Evolutionary conservation across 1,284 basidiomycete species (phyloP).

Genomic region (Pseudozyma tsukubaensis): DNA sequence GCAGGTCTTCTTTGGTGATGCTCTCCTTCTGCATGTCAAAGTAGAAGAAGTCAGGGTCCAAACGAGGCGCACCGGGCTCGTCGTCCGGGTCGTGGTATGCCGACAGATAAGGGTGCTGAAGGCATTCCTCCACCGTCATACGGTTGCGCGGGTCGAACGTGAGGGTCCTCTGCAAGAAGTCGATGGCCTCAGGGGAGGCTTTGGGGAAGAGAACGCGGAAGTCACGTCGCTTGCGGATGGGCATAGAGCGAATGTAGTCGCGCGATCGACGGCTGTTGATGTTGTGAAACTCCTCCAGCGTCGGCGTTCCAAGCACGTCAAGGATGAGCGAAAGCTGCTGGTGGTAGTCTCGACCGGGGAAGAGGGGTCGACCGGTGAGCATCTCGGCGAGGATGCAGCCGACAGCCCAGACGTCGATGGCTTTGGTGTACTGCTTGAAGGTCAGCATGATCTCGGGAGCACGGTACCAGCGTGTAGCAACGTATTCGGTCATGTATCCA

Average conservation of each 20-base stretch:
- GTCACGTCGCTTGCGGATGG: constrained; percentile 86
- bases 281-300: constrained; percentile 75
- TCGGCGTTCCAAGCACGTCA: constrained; percentile 74
- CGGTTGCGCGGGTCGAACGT: constrained; percentile 72
- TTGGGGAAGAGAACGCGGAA: constrained; percentile 81
- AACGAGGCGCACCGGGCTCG: constrained; percentile 56
- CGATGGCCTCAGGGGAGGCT: constrained; percentile 75
- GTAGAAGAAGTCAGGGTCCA: constrained; percentile 57
- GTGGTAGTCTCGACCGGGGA: constrained; percentile 77
- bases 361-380: constrained; percentile 87
- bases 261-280: constrained; percentile 83
- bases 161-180: constrained; percentile 90
- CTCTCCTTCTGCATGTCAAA: constrained; percentile 59
- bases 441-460: constrained; percentile 69
- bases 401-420: constrained; percentile 80
- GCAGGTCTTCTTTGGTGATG: constrained; percentile 56
- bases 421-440: constrained; percentile 69
- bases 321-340: constrained; percentile 74
- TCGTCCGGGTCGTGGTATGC: constrained; percentile 66
- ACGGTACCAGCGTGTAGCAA: constrained; percentile 68
- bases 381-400: constrained; percentile 94
- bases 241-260: constrained; percentile 91
- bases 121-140: constrained; percentile 65
- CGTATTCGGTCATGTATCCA: constrained; percentile 69
- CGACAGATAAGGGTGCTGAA: constrained; percentile 63